Percentiles rank a stretch among this genome's conserved stretches.
phyloP scores from a whole-genome alignment of 768 basidiomycete genomes.

The Xanthoconium stramineum region DNA sequence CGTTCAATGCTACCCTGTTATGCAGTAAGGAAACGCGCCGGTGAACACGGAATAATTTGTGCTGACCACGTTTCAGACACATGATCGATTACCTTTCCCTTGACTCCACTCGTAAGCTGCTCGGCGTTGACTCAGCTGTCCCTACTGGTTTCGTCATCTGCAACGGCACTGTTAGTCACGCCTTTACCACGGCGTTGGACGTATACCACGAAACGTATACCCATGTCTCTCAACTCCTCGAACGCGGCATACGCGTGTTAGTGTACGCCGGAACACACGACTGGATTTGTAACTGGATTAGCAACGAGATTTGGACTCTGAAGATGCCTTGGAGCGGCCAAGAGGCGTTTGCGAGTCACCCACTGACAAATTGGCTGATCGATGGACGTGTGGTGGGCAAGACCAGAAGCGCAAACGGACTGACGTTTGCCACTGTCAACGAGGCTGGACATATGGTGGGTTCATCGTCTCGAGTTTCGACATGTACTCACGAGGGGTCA shows the following conservation, averaged over 20 bases:
- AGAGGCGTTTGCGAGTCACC: slow-evolving; percentile 32
- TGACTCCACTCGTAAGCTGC: slow-evolving; percentile 43
- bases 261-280: slow-evolving; percentile 70
- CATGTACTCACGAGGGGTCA: neutral
- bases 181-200: slow-evolving; percentile 3
- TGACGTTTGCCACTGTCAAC: neutral
- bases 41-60: neutral
- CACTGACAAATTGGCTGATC: slow-evolving; percentile 56
- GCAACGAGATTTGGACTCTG: slow-evolving; percentile 52
- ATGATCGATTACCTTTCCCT: slow-evolving; percentile 60
- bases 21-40: too few relatives aligned
- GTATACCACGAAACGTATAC: neutral
- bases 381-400: slow-evolving; percentile 29
- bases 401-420: neutral
- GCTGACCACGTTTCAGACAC: slow-evolving; percentile 32
- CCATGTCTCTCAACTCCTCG: slow-evolving; percentile 40
- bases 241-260: slow-evolving; percentile 40
- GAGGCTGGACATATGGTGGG: slow-evolving; percentile 24
- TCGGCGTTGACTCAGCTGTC: slow-evolving; percentile 56
- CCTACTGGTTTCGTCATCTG: slow-evolving; percentile 36
- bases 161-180: slow-evolving; percentile 37
- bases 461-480: too few relatives aligned
- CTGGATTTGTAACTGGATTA: slow-evolving; percentile 74
- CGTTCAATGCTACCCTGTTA: slow-evolving; percentile 52
- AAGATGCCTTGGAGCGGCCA: slow-evolving; percentile 66